A percentile compares a stretch with the other conserved stretches of the same genome.
These are phyloP conservation scores for Fusarium virguliforme DNA, from an alignment of 2,329 filamentous ascomycete genomes.

Conservation along the genomic window DNA sequence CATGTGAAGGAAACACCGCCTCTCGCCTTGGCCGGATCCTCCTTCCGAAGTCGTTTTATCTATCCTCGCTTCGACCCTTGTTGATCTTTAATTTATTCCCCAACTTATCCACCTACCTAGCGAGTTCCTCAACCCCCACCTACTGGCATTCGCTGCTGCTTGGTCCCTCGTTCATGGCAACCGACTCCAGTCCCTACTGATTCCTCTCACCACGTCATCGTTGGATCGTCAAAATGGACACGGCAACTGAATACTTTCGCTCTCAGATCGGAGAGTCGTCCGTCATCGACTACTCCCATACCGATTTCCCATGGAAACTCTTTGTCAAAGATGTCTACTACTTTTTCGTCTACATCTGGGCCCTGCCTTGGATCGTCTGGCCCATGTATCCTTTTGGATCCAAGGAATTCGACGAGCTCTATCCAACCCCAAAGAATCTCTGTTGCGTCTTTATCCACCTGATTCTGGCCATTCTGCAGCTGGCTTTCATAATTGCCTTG, in stretches of 20 bases:
- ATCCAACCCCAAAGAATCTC: conserved; percentile 71
- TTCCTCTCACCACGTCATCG: background rate
- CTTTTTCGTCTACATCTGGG: conserved; percentile 70
- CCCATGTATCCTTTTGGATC: conserved; percentile 70
- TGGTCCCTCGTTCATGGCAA: conserved; percentile 2
- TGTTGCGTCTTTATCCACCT: conserved; percentile 72
- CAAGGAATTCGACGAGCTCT: conserved; percentile 75
- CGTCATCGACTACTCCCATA: conserved; percentile 75
- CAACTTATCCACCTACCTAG: background rate
- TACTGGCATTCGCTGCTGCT: background rate
- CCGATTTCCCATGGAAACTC: conserved; percentile 68
- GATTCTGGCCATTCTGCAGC: conserved; percentile 72
- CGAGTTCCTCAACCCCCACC: background rate
- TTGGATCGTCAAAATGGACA: conserved; percentile 47
- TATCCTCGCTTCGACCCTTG: conserved; percentile 11
- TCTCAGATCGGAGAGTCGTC: conserved; percentile 71
- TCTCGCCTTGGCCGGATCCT: background rate
- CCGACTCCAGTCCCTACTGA: conserved; percentile 1
- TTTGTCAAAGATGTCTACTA: conserved; percentile 69
- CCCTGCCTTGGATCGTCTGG: conserved; percentile 73
- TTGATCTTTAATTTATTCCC: conserved; percentile 15
- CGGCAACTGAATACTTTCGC: conserved; percentile 68
- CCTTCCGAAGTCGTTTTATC: background rate
- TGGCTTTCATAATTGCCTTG: conserved; percentile 72
- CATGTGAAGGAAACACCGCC: conserved; percentile 12